Evolutionary conservation across 805 yeast genomes (phyloP).

Genomic region (Zygotorulaspora chibaensis): DNA sequence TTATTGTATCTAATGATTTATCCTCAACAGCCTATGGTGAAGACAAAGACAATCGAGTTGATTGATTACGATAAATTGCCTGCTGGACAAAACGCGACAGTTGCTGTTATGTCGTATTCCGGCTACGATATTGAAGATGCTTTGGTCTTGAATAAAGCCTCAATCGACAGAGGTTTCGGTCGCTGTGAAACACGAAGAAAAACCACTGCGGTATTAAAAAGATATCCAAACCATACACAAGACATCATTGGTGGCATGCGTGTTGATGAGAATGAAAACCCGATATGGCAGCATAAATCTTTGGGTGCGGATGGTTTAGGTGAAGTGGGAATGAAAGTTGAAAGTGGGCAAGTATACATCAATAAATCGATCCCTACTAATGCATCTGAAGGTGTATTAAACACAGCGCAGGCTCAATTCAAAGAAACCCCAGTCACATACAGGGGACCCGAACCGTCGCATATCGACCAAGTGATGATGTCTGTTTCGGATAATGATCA

Average conservation of each 20-base stretch:
- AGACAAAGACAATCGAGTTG: conserved; percentile 92
- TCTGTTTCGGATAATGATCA: conserved; percentile 93
- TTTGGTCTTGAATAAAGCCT: conserved; percentile 84
- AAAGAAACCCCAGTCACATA: conserved; percentile 89
- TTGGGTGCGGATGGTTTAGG: conserved; percentile 95
- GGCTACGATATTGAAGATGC: conserved; percentile 99
- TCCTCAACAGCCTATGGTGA: conserved; percentile 99
- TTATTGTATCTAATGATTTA: conserved; percentile 92
- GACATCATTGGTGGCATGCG: conserved; percentile 91
- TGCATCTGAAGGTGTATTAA: conserved; percentile 55
- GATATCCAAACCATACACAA: conserved; percentile 90
- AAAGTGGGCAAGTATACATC: conserved; percentile 89
- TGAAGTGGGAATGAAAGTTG: conserved; percentile 88
- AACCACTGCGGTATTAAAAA: conserved; percentile 81
- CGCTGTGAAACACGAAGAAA: conserved; percentile 94
- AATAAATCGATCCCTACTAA: conserved; percentile 90
- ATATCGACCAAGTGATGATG: conserved; percentile 96
- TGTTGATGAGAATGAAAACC: conserved; percentile 72
- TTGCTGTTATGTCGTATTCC: conserved; percentile 98
- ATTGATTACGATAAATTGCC: conserved; percentile 95
- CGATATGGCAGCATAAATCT: conserved; percentile 80
- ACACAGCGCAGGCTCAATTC: conserved; percentile 46
- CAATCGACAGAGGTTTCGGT: conserved; percentile 95
- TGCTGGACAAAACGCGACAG: conserved; percentile 98
- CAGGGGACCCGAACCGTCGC: conserved; percentile 92